Conservation (phyloP, 2,329 filamentous ascomycete species). For the Byssochlamys sp. region DNA sequence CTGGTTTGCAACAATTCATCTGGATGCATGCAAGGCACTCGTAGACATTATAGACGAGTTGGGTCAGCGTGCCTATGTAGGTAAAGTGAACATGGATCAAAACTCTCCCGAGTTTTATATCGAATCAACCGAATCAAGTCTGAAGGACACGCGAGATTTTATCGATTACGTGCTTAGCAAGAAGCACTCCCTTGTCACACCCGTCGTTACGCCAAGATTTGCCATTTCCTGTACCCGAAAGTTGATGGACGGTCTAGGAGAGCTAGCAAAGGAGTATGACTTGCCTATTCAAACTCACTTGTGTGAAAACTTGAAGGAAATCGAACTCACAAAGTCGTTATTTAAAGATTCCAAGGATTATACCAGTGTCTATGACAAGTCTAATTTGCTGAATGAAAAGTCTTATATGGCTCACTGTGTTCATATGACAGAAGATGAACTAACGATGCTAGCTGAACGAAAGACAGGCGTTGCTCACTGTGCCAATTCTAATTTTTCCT, state of each 20-base stretch:
- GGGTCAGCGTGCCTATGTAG: constrained; percentile 52
- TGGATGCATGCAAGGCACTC: too few relatives aligned
- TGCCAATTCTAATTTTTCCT: constrained; percentile 36
- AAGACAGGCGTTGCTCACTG: constrained; percentile 51
- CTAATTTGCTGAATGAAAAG: constrained; percentile 41
- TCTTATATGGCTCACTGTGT: constrained; percentile 57
- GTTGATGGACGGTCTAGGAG: constrained; percentile 45
- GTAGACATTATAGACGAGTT: too few relatives aligned
- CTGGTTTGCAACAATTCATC: too few relatives aligned
- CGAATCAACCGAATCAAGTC: constrained; percentile 14
- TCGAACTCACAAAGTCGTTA: constrained; percentile 40
- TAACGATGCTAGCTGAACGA: constrained; percentile 34
- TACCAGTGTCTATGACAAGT: constrained; percentile 49
- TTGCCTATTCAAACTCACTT: constrained; percentile 56
- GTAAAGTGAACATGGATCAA: constrained; percentile 56
- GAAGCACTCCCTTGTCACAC: constrained; percentile 33
- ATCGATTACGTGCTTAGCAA: constrained; percentile 29
- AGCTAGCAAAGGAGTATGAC: constrained; percentile 38
- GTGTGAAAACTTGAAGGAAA: constrained; percentile 52
- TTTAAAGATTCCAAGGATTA: constrained; percentile 48
- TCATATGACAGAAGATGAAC: constrained; percentile 48
- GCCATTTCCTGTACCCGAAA: constrained; percentile 48
- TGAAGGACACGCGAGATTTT: constrained; percentile 15
- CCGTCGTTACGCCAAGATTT: constrained; percentile 47
- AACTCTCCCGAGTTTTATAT: constrained; percentile 28